Percentiles rank a stretch among this genome's conserved stretches.
Evolutionary conservation across 805 yeast species (phyloP).

Genomic region (Metschnikowia orientalis): DNA sequence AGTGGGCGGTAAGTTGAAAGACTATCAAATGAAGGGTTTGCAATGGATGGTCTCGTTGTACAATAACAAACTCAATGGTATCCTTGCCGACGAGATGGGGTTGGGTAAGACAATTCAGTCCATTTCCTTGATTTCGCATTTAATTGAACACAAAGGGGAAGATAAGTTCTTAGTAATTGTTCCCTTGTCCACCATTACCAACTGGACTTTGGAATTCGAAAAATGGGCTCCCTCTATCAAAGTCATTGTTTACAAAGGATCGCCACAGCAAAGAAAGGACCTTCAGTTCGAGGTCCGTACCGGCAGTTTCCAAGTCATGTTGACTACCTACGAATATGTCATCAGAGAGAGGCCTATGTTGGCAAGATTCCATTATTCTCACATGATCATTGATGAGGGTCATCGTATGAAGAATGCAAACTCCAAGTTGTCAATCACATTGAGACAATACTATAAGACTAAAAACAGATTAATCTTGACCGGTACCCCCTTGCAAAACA

Average conservation of each 20-base stretch:
- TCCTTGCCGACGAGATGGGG: constrained; percentile 66
- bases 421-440: constrained; percentile 68
- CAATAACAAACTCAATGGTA: constrained; percentile 59
- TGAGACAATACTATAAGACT: constrained; percentile 67
- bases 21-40: constrained; percentile 63
- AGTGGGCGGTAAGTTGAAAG: constrained; percentile 76
- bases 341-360: constrained; percentile 71
- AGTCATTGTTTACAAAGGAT: constrained; percentile 72
- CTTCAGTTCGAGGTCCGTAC: constrained; percentile 59
- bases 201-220: constrained; percentile 82
- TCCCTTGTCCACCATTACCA: constrained; percentile 78
- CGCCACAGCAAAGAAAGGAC: constrained; percentile 65
- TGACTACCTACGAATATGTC: constrained; percentile 80
- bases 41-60: constrained; percentile 66
- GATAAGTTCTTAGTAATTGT: constrained; percentile 78
- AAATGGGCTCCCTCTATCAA: constrained; percentile 83
- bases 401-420: constrained; percentile 81
- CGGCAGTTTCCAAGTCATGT: constrained; percentile 70
- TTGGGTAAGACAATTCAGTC: constrained; percentile 70
- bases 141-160: constrained; percentile 61
- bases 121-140: constrained; percentile 68
- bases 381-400: constrained; percentile 89
- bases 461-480: constrained; percentile 76
- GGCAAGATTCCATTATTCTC: constrained; percentile 69
- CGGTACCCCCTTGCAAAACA: constrained; percentile 85